These are phyloP conservation scores for Mikania micrantha DNA, from an alignment of 129 eudicot genomes.

Conservation along the genomic window DNA sequence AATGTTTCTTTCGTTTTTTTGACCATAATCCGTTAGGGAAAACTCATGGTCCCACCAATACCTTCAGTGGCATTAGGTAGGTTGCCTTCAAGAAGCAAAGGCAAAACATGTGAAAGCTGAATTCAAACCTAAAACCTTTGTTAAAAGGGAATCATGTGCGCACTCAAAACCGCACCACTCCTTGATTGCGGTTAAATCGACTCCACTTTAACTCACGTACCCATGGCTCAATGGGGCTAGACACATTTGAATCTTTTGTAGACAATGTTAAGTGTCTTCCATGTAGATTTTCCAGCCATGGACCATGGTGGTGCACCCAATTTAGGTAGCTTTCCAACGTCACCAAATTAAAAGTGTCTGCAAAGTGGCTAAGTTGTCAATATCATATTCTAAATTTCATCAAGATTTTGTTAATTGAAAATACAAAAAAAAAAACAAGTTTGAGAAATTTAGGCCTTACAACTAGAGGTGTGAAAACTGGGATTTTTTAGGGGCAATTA, in stretches of 20 bases:
- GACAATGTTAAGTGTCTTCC: conserved; percentile 29
- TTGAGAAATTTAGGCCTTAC: not conserved
- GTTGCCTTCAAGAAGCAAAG: not conserved
- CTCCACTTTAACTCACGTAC: not conserved
- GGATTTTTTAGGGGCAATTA: too few relatives aligned
- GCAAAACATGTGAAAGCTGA: not conserved
- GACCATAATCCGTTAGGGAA: not conserved
- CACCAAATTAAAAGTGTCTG: not conserved
- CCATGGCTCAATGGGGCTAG: conserved; percentile 9
- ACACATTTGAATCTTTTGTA: conserved; percentile 23
- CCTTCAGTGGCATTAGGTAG: too few relatives aligned
- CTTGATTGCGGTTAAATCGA: not conserved
- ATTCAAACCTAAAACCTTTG: not conserved
- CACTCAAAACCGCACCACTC: not conserved
- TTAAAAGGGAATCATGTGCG: not conserved
- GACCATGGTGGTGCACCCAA: not conserved
- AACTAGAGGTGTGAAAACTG: too few relatives aligned
- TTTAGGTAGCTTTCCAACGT: conserved; percentile 1
- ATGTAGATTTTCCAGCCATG: conserved; percentile 24
- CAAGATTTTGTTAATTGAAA: conserved; percentile 1
- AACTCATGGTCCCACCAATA: not conserved
- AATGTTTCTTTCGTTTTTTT: not conserved
- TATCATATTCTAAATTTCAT: not conserved
- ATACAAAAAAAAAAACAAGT: not conserved
- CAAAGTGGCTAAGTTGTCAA: conserved; percentile 5